Percentiles rank a stretch among this genome's conserved stretches.
These are phyloP conservation scores for Picea abies DNA, from an alignment of 83 land plant genomes.

Conservation along the genomic window DNA sequence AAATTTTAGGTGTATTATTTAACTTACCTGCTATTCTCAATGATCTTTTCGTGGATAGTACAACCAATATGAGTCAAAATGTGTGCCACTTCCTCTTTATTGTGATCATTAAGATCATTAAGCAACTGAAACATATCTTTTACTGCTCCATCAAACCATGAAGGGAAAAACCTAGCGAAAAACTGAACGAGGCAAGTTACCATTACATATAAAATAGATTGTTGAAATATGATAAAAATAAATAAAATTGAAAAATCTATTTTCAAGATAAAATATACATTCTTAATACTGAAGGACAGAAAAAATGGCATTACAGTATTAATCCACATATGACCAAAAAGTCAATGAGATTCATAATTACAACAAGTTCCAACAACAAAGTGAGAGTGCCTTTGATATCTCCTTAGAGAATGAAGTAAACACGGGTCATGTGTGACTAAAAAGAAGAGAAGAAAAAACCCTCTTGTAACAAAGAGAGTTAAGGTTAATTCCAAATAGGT, in stretches of 20 bases:
- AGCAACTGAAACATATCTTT: slow-evolving; percentile 15
- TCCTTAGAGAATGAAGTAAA: too few species aligned
- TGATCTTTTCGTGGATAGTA: slow-evolving; percentile 8
- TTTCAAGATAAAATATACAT: neutral
- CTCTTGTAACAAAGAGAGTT: too few species aligned
- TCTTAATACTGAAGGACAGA: neutral
- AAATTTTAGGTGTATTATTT: too few species aligned
- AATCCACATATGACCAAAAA: too few species aligned
- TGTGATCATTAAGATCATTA: slow-evolving; percentile 16
- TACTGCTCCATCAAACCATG: slow-evolving; percentile 21
- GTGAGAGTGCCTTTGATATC: too few species aligned
- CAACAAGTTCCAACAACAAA: too few species aligned
- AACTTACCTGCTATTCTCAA: slow-evolving; percentile 19
- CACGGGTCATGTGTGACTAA: too few species aligned
- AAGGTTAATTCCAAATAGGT: too few species aligned
- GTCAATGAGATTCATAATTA: too few species aligned
- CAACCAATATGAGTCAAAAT: slow-evolving; percentile 20
- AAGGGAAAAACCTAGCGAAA: slow-evolving; percentile 22
- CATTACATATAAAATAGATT: neutral
- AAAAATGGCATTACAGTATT: too few species aligned
- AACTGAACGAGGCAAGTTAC: slow-evolving; percentile 1
- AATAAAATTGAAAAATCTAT: neutral
- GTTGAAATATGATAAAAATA: neutral
- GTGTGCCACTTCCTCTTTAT: slow-evolving; percentile 20
- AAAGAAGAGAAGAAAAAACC: too few species aligned